phyloP scores from a whole-genome alignment of 768 basidiomycete genomes.

The Tylopilus intermedius region DNA sequence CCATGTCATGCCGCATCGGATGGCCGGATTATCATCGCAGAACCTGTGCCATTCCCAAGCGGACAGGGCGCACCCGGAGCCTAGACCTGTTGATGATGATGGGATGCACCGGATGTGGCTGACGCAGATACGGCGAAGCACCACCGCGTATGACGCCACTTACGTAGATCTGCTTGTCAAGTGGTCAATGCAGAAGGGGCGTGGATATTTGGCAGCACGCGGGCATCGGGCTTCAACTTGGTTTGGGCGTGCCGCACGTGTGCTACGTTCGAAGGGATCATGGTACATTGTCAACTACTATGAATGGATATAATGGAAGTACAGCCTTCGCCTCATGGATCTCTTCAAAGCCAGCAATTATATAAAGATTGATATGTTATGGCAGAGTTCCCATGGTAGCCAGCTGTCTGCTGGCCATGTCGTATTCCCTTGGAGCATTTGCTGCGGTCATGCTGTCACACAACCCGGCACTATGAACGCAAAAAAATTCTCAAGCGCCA shows the following conservation, averaged over 20 bases:
- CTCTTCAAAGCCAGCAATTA: too few species aligned
- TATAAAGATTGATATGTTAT: neutral
- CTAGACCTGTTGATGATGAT: too few species aligned
- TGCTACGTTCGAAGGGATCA: neutral
- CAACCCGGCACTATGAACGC: too few species aligned
- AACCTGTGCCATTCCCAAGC: slow-evolving; percentile 1
- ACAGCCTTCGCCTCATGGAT: too few species aligned
- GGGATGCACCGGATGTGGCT: too few species aligned
- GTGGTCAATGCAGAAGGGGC: too few species aligned
- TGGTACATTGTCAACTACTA: too few species aligned
- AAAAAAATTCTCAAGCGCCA: neutral
- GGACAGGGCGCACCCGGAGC: neutral
- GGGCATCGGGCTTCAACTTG: too few species aligned
- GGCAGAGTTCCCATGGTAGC: neutral
- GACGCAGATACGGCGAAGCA: too few species aligned
- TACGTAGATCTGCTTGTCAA: neutral
- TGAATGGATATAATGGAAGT: too few species aligned
- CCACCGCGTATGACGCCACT: neutral
- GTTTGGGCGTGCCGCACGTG: neutral
- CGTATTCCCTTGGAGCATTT: neutral
- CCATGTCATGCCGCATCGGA: neutral
- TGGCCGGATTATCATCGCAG: neutral
- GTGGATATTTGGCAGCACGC: neutral
- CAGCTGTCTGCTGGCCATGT: neutral
- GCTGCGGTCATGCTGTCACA: too few species aligned